phyloP scores from a whole-genome alignment of 768 basidiomycete species.

The Lentinula guzmanii region DNA sequence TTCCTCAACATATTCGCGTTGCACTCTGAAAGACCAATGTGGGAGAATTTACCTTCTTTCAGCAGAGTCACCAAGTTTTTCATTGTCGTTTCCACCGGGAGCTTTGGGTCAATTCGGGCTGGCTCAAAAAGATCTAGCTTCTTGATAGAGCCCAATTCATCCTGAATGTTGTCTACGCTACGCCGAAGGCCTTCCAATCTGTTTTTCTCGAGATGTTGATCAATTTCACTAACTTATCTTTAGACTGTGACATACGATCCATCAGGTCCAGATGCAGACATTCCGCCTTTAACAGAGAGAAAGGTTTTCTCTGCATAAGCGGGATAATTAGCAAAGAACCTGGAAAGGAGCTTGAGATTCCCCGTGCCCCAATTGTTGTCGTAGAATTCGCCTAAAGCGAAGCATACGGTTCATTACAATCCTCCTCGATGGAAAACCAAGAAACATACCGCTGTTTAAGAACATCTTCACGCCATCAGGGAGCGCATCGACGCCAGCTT shows the following conservation, averaged over 20 bases:
- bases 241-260: conserved; percentile 15
- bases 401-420: too few species aligned
- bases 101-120: conserved; percentile 34
- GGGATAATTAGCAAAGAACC: conserved; percentile 40
- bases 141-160: conserved; percentile 39
- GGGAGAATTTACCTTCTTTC: conserved; percentile 45
- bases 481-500: conserved; percentile 36
- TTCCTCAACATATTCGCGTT: conserved; percentile 37
- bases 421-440: background rate
- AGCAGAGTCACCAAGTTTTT: conserved; percentile 34
- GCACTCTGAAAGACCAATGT: conserved; percentile 46
- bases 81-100: conserved; percentile 37
- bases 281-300: conserved; percentile 24
- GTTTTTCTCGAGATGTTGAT: too few species aligned
- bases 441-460: conserved; percentile 40
- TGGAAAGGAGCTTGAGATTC: conserved; percentile 40
- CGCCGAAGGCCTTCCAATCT: conserved; percentile 33
- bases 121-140: conserved; percentile 52
- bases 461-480: conserved; percentile 40
- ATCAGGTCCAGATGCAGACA: conserved; percentile 16
- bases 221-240: too few species aligned
- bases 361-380: conserved; percentile 30
- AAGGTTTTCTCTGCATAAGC: conserved; percentile 26
- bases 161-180: conserved; percentile 38
- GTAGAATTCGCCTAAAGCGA: conserved; percentile 49